Evolutionary conservation across 768 basidiomycete genomes (phyloP), one percentile per base, ranked within the genome.

Genomic region (Pleurotus sapidus): DNA sequence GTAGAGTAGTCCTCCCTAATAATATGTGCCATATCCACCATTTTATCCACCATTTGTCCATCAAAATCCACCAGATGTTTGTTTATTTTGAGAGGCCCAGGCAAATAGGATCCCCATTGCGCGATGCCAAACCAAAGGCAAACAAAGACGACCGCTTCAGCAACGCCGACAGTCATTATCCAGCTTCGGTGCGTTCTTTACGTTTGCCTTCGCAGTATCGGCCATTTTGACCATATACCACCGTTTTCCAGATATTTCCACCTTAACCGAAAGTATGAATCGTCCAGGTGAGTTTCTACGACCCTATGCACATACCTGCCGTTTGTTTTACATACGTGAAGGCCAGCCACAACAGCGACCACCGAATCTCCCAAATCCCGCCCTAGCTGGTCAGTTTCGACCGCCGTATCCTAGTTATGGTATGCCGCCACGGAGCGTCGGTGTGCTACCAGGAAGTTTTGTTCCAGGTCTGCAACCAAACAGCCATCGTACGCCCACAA

Each of bases 291-390:
- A 59, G 77, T 67, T 54, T 37, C 30, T 27, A 58, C 46, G 46
- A 25, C 48, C 51, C 46, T 57, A 57, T 64, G 39, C 49, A 59
- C 50, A 46, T 57, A 55, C 39, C 55, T 61, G 49, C 42, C 42
- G 55, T 34, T 49, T 46, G 58, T 63, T 66, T 67, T 70, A 61
- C 69, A 49, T 57, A 46, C 55, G 51, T 65, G 59, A 69, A 91
- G 88, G 88, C 66, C 89, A 90, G 81, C 88, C 89, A 54, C 88
- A 87, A 65, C 89, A 91, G 71, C 80, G 89, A 70, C 88, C 89
- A 50, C 88, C 90, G 61, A 88, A 81, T 70, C 81, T 91, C 58
- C 83, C 87, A 27, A 86, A 84, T 59, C 80, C 88, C 59, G 74
- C 74, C 39, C 78, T 89, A 58, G 76, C 81, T 9, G 82, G 74